These are phyloP conservation scores for Naganishia albida DNA, from an alignment of 1,284 basidiomycete species.

Conservation along the genomic window DNA sequence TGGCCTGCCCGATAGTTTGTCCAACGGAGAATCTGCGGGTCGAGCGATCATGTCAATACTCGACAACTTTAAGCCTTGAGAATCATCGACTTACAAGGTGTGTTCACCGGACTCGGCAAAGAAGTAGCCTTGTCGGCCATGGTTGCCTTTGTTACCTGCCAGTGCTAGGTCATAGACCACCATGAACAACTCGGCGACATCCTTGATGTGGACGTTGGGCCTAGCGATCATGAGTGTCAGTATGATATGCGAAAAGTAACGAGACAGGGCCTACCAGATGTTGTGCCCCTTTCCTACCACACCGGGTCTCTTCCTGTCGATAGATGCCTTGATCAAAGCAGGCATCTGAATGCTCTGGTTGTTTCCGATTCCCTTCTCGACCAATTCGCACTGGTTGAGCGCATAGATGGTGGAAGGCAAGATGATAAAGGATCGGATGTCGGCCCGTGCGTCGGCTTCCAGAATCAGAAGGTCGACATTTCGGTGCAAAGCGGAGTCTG, in stretches of 20 bases:
- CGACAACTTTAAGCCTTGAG: not conserved
- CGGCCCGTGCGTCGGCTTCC: conserved; percentile 45
- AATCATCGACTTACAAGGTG: conserved; percentile 36
- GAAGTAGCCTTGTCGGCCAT: conserved; percentile 51
- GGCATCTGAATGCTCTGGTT: conserved; percentile 48
- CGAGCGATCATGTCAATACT: not conserved
- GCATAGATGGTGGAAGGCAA: conserved; percentile 55
- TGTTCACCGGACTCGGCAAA: conserved; percentile 51
- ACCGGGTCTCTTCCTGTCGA: conserved; percentile 48
- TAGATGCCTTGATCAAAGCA: conserved; percentile 43
- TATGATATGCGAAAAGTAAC: not conserved
- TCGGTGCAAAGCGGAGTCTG: conserved; percentile 42
- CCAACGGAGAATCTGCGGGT: conserved; percentile 38
- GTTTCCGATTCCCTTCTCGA: conserved; percentile 46
- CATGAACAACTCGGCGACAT: conserved; percentile 38
- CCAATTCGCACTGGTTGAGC: conserved; percentile 43
- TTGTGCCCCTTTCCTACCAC: conserved; percentile 50
- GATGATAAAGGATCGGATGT: conserved; percentile 51
- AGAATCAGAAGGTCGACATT: conserved; percentile 48
- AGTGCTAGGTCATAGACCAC: conserved; percentile 38
- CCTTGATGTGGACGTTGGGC: conserved; percentile 39
- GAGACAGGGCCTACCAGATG: conserved; percentile 36
- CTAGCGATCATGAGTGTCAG: conserved; percentile 10
- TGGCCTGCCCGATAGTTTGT: conserved; percentile 44
- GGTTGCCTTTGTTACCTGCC: conserved; percentile 36